Base-by-base conservation (phyloP, 768 basidiomycete species). In the Tulasnella calospora region DNA sequence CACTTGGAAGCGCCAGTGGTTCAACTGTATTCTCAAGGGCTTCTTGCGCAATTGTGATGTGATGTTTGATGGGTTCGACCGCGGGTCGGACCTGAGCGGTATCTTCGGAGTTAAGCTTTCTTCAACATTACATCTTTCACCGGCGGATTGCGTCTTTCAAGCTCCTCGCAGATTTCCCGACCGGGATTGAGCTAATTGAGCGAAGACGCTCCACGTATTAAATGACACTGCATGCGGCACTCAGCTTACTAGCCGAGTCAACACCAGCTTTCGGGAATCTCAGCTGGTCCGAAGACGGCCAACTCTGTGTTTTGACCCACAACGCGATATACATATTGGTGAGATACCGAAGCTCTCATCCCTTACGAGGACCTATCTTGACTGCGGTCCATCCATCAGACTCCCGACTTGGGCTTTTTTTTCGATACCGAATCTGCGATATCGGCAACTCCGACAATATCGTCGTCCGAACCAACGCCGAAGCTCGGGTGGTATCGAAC, bases 231-330 rank as follows among this genome's bases (percentile, higher is more conserved):
- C 44, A 78, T 47, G 72, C 77, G 13, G 77, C 77, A 30, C 41
- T 78, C 21, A 73, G 40, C 27, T 30, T 71, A 27, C 71, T 55
- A 0, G 44, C 77, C 23, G 77, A 70, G 38, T 44, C 69, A 38
- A 71, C 36, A n/a, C 71, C 79, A 30, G 80, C 79, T 38, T 55
- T 77, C 30, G 35, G 57, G 13, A 70, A 33, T 10, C 27, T 80
- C 7, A 15, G 41, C 13, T 80, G 79, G 79, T 80, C 79, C 5
- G 70, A 70, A 12, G 79, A 78, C 41, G 79, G 79, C 61, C 79
- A 80, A 71, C 55, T 79, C 1, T 72, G 80, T 19, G 36, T 80
- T n/a, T 10, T 80, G 40, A 79, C 78, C 2, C 46, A 74, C 6
- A 38, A 51, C 30, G 79, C 61, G 1, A 40, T 80, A 33, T 80